Base-by-base conservation (phyloP, 768 basidiomycete genomes). In the Phanerochaete carnosa region DNA sequence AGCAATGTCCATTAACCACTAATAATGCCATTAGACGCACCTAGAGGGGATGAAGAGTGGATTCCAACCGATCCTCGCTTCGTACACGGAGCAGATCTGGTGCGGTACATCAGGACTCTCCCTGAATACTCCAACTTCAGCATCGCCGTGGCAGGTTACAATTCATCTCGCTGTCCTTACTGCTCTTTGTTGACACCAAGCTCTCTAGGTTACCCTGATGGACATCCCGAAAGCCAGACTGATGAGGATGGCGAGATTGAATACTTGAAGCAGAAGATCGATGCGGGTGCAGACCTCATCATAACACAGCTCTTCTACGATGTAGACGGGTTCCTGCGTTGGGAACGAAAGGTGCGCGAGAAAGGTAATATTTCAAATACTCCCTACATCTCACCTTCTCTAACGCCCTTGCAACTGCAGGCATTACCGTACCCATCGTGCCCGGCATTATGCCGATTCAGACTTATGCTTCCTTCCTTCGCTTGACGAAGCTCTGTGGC, bases 371-470 rank as follows among this genome's bases (percentile, higher is more conserved):
- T n/a, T n/a, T n/a, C 39, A 81, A 71, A 49, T 32, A 23, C 11
- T 26, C 30, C 51, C 22, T 54, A 0, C 3, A 16, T 30, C 47
- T 47, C n/a, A 45, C 12, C 33, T 6, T 13, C 32, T 55, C 25
- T 57, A 13, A 37, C 57, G 29, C 63, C 68, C 30, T 71, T 35
- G 1, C 11, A 22, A n/a, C 9, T 25, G 46, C 68, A 95, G 97
- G 95, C 32, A 94, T 99, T 69, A 81, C 74, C 0, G 84, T 95
- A 1, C 96, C 97, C 0, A 86, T 99, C 65, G 89, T 99, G 62
- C 94, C 97, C 9, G 94, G 95, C 12, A 86, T 98, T 57, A 97
- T 98, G 95, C 96, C 97, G 0, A 94, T 99, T 58, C 97, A 98
- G 70, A 98, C 92, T 25, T 96, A 95, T 71, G 85, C 89, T 3